Conservation (phyloP, 257 asterid species). For the Anisodus acutangulus region DNA sequence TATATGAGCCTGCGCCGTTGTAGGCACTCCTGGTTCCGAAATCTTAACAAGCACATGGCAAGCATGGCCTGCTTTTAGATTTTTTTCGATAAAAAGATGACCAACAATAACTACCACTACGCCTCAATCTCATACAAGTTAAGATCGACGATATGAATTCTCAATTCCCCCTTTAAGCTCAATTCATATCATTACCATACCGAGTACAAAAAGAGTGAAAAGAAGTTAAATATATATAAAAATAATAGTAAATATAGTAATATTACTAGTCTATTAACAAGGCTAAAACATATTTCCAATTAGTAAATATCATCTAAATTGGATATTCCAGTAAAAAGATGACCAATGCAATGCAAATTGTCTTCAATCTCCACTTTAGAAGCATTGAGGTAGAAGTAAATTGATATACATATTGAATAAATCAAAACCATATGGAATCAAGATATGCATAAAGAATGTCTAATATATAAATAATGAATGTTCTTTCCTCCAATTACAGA, state of each 20-base stretch:
- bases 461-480: background rate
- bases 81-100: background rate
- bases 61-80: conserved; percentile 4
- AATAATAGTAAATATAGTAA: no score
- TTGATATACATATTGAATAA: background rate
- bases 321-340: no score
- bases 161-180: no score
- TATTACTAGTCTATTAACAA: no score
- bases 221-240: no score
- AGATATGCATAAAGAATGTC: conserved; percentile 27
- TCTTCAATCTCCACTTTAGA: background rate
- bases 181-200: no score
- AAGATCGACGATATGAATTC: no score
- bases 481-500: conserved; percentile 17
- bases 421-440: background rate
- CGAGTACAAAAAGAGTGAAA: no score
- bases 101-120: background rate
- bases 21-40: background rate
- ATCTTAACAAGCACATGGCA: background rate
- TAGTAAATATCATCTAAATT: no score
- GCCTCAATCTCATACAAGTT: no score
- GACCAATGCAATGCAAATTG: background rate
- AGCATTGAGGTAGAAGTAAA: background rate
- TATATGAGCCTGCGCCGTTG: no score
- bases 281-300: no score